Evolutionary conservation across 2,329 filamentous ascomycete species (phyloP), one percentile per base, ranked within the genome.

Genomic region (Apiospora kogelbergensis): DNA sequence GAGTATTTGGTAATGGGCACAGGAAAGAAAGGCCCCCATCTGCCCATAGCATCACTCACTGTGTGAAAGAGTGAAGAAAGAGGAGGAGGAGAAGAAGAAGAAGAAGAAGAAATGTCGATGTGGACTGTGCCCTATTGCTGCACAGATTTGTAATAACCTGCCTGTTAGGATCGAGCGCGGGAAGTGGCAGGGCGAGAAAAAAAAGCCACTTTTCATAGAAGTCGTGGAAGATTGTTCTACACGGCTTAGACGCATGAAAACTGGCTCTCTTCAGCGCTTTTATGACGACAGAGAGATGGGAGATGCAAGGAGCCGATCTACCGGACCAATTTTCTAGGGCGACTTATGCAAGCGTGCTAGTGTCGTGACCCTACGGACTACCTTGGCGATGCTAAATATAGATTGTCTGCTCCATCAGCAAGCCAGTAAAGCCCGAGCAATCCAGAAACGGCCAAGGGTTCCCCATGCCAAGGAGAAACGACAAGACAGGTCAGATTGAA

Each of bases 401-500:
- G 53, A 60, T 37, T 11, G 53, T 11, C 26, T 60, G 53, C 20
- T 37, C 53, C 53, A 60, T 37, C 53, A 4, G 33, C 30, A 20
- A 57, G 30, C 20, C 30, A 60, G 53, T 60, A 37, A 60, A 37
- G 30, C 53, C 53, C 53, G 53, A 60, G 17, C 17, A 20, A n/a
- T 26, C 53, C 53, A 60, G 53, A 60, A 60, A 60, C 53, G 53
- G 53, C 22, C 53, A 60, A 60, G 53, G 53, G 53, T 60, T 60
- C 53, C 53, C 53, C 53, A 33, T 37, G 53, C 53, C 53, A 60
- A 60, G 53, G 53, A 60, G 17, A 26, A 9, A n/a, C 26, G 30
- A 60, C 53, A 60, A 60, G 53, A 60, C 53, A 37, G 37, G 53
- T 60, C 53, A 60, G 53, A 60, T 60, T 60, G 53, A 60, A 60